Base-by-base conservation (phyloP, 2,329 filamentous ascomycete genomes). In the Cladosporium sphaerospermum region DNA sequence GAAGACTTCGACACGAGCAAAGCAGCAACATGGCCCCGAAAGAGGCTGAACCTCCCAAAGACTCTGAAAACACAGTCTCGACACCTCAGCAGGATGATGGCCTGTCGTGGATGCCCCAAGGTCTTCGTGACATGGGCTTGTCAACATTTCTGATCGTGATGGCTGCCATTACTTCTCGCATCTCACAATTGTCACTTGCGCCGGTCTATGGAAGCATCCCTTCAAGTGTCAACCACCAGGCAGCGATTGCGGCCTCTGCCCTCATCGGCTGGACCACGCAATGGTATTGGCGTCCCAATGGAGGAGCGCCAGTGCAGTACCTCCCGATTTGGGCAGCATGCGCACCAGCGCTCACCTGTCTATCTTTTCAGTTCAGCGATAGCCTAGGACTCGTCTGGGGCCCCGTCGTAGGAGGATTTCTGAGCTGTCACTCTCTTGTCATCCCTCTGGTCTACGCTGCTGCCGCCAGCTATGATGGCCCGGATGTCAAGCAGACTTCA, bases 171-270 rank as follows among this genome's bases (percentile, higher is more conserved):
- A 83, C 80, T 56, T 84, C 86, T 44, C 82, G 84, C 57, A 80
- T 86, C 54, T 92, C 88, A 1, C 82, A 89, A 65, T 76, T 90
- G 57, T 84, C 81, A 37, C 76, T 97, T 33, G 88, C 89, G 16
- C 93, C 93, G 2, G 86, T 95, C 9, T 97, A 95, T 70, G 93
- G 93, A 49, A 83, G 85, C 13, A 88, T 95, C 36, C 88, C 92
- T 1, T 77, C 89, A 1, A 79, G 81, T 1, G 75, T 85, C 59
- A 86, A 85, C 68, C 92, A 96, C 67, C 73, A 77, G 48, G 79
- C 80, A 65, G 78, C 83, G 56, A 74, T 88, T 48, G 80, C 81
- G 64, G 73, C 77, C 1, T 81, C 80, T 33, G 81, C 81, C 58
- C 84, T 90, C 57, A 69, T 83, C 13, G 89, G 89, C 33, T 88